Evolutionary conservation across 2,329 filamentous ascomycete genomes (phyloP), one percentile per base, ranked within the genome.

Genomic region (Chaetomiaceae sp.): DNA sequence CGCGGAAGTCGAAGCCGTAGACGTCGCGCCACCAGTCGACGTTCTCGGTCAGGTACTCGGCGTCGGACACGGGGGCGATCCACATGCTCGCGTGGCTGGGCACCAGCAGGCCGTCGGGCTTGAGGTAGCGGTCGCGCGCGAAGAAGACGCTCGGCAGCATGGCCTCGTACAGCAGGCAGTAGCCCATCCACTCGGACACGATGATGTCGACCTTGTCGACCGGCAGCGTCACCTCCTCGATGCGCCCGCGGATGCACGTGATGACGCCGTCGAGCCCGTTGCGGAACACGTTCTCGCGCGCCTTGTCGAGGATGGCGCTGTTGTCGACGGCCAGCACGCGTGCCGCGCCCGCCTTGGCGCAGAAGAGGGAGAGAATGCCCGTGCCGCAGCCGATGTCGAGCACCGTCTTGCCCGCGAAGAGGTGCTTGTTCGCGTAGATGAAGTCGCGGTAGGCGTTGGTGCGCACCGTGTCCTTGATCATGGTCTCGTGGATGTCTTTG

Each of bases 111-210:
- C 91, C 91, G 50, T 82, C 85, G 1, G 85, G 81, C 53, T 80
- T 83, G 20, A 97, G 81, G 68, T 96, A 96, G 60, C 81, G 83
- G 70, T 97, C 91, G 55, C 91, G 80, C 38, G 92, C 92, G 64
- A 83, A 92, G 44, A 97, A 77, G 19, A 97, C 89, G 43, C 89
- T 95, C 57, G 93, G 89, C 23, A 97, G 82, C 91, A 97, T 97
- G 50, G 90, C 89, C 70, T 97, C 91, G 68, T 95, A 97, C 5
- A 96, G 78, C 16, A 96, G 78, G 57, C 85, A 88, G 66, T 97
- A 97, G 25, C 91, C 91, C 91, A 97, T 97, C 91, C 91, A 97
- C 68, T 97, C 91, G 53, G 88, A 95, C 54, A 97, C 85, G 65
- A 97, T 96, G 63, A 97, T 86, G 70, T 97, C 92, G 40, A 96